phyloP scores from a whole-genome alignment of 345 rosid genomes.

The Euphorbia pulcherrima region DNA sequence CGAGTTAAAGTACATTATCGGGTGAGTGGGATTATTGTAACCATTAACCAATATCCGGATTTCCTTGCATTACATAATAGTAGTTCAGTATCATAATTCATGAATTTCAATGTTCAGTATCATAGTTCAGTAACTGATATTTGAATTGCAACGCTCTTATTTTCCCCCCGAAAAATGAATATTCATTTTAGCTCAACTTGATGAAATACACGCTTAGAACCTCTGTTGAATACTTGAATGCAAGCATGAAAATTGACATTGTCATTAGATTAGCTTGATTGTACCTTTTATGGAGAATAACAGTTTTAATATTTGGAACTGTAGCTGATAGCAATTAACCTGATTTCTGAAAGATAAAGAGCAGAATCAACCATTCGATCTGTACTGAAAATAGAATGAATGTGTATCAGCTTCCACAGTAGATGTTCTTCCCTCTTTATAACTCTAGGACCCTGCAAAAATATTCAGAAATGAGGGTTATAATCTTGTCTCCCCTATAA shows the following conservation, averaged over 20 bases:
- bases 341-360: too few relatives aligned
- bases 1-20: conserved; percentile 79
- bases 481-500: neutral
- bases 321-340: too few relatives aligned
- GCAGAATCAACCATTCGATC: too few relatives aligned
- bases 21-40: conserved; percentile 39
- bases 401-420: too few relatives aligned
- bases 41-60: too few relatives aligned
- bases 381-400: too few relatives aligned
- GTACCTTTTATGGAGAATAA: neutral
- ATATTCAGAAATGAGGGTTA: neutral
- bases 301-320: neutral
- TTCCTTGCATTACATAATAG: neutral
- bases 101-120: neutral
- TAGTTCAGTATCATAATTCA: neutral
- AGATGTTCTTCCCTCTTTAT: too few relatives aligned
- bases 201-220: neutral
- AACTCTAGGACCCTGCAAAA: too few relatives aligned
- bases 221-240: too few relatives aligned
- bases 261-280: neutral
- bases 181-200: neutral
- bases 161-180: neutral
- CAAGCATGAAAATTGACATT: neutral
- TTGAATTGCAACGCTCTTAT: neutral
- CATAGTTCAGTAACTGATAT: neutral